Conservation (phyloP, 2,329 filamentous ascomycete genomes). For the Aureobasidium sp. region DNA sequence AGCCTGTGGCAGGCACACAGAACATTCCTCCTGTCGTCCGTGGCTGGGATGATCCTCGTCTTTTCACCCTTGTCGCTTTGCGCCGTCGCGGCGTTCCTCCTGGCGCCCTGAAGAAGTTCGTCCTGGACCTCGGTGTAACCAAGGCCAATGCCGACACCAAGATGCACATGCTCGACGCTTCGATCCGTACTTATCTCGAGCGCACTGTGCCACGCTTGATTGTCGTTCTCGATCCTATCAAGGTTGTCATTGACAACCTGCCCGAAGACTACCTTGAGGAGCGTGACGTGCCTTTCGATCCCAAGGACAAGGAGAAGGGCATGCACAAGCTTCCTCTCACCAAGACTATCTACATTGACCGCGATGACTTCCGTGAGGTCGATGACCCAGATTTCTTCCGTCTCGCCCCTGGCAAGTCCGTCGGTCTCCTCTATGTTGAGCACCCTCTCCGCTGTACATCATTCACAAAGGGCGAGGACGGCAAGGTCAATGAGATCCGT, state of each 20-base stretch:
- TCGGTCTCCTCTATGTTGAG: constrained; percentile 65
- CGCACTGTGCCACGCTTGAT: constrained; percentile 80
- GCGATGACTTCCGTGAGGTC: constrained; percentile 67
- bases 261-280: constrained; percentile 60
- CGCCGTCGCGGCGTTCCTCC: constrained; percentile 81
- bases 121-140: constrained; percentile 86
- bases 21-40: constrained; percentile 55
- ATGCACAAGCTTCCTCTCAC: constrained; percentile 60
- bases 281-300: constrained; percentile 69
- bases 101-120: constrained; percentile 79
- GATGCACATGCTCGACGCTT: constrained; percentile 75
- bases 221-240: constrained; percentile 80
- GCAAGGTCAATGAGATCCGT: constrained; percentile 61
- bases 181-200: constrained; percentile 79
- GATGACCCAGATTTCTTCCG: constrained; percentile 71
- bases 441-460: constrained; percentile 62
- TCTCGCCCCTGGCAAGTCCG: constrained; percentile 65
- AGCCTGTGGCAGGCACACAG: constrained; percentile 20
- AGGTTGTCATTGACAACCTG: constrained; percentile 72
- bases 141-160: constrained; percentile 74
- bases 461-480: constrained; percentile 60
- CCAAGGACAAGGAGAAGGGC: constrained; percentile 67
- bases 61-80: constrained; percentile 81
- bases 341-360: constrained; percentile 77
- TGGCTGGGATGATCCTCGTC: constrained; percentile 83